phyloP scores from a whole-genome alignment of 2,329 filamentous ascomycete species.

The Colletotrichum sp. region DNA sequence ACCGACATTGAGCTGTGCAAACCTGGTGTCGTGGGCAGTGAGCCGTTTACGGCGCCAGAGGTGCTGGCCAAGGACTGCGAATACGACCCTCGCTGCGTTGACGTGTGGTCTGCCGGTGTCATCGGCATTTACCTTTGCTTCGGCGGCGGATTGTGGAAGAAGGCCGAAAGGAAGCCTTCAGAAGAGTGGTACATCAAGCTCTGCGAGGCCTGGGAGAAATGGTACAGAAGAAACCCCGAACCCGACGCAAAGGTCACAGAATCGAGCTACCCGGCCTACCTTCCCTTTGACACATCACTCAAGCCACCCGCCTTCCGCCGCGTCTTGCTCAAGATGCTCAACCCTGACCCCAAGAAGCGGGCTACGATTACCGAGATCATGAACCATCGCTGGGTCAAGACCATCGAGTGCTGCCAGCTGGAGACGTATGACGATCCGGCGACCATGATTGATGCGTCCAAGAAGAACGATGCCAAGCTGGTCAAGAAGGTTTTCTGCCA shows the following conservation, averaged over 20 bases:
- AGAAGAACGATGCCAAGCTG: conserved; percentile 51
- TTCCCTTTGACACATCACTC: conserved; percentile 67
- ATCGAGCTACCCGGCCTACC: conserved; percentile 68
- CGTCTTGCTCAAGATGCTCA: conserved; percentile 80
- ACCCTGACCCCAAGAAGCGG: conserved; percentile 76
- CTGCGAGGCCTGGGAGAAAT: conserved; percentile 71
- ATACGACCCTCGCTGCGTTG: conserved; percentile 78
- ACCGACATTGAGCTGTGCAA: conserved; percentile 69
- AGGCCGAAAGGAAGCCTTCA: conserved; percentile 55
- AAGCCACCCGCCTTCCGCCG: conserved; percentile 72
- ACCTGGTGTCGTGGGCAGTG: conserved; percentile 83
- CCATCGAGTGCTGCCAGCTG: conserved; percentile 78
- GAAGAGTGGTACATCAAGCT: conserved; percentile 66
- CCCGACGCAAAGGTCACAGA: conserved; percentile 50
- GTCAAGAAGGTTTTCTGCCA: conserved; percentile 62
- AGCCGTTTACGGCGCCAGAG: conserved; percentile 88
- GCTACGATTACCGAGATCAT: conserved; percentile 73
- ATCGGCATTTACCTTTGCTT: conserved; percentile 81
- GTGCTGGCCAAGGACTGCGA: conserved; percentile 71
- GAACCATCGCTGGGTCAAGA: conserved; percentile 74
- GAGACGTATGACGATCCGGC: conserved; percentile 71
- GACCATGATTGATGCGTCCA: conserved; percentile 66
- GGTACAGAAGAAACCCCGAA: conserved; percentile 60
- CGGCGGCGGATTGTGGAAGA: conserved; percentile 75
- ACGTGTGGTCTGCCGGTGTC: conserved; percentile 86